Base-by-base conservation (phyloP, 495 filamentous ascomycete genomes). In the Poronia punctata region DNA sequence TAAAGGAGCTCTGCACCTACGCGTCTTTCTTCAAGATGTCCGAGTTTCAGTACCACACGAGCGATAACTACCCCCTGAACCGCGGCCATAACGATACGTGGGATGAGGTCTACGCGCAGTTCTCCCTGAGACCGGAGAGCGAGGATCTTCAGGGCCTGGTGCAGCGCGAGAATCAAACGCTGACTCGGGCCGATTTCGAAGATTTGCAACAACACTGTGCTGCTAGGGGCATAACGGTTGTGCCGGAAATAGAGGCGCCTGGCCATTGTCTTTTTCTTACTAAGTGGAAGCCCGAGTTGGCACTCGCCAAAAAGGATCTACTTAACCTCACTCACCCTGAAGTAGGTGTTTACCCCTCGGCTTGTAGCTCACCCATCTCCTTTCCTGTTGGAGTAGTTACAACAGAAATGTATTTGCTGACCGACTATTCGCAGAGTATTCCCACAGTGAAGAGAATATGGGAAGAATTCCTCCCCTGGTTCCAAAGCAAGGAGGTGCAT, bases 41-140 rank as follows among this genome's bases (percentile, higher is more conserved):
- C 35, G 74, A 76, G 39, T 78, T 78, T 30, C 74, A 76, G 36
- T 76, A 74, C 46, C 74, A 78, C 47, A 62, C 66, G 11, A 74
- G 62, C 52, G 74, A 78, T 57, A 76, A 78, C 48, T 74, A 73
- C 40, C 74, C 74, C 1, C 49, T 76, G 15, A 75, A 63, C 29
- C 70, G 73, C 15, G 74, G 74, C 4, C 66, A 56, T 15, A 72
- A 78, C 40, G 59, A 63, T 11, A 64, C 67, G 0, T 76, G 71
- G 70, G 34, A 67, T 5, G 39, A 71, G 4, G 67, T 78, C 4
- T 76, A 72, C 41, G 65, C 68, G 0, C 72, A 75, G 23, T 78
- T 76, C 49, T 53, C 69, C 0, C 50, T 76, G 20, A 56, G 52
- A 10, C 69, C 74, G 1, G 59, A 68, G 8, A 59, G 60, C 20